Evolutionary conservation across 148 eudicot species (phyloP), one percentile per base, ranked within the genome.

Genomic region (Suaeda aralocaspica): DNA sequence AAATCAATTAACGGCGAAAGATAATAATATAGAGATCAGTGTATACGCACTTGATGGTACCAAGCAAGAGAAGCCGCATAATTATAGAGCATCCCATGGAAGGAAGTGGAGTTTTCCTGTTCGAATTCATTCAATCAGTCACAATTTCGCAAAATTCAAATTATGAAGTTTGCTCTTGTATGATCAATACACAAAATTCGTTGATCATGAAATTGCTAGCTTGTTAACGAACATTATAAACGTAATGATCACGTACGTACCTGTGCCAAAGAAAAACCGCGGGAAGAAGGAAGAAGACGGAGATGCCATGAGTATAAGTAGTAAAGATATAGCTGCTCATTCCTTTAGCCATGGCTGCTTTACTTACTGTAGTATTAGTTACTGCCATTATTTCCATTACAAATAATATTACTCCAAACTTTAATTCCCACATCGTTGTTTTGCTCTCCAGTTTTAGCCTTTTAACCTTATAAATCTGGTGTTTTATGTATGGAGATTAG

Each of bases 271-370:
- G 56, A 50, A 71, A 59, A 67, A 76, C 72, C 24, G 18, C 15
- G 16, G 76, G 80, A 30, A 64, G 10, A 25, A 70, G 62, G 72
- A 75, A 51, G 70, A 66, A n/a, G 52, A 73, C 18, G 22, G 79
- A 77, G 9, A 78, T 10, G 46, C 51, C 79, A 57, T 80, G 82
- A 16, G 75, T 49, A 30, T 85, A 85, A 74, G 72, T 76, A 42
- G 77, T 73, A 46, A 72, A 77, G 18, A 79, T 56, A 60, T 56
- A 85, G 53, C 66, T 82, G 52, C 77, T 80, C 74, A 85, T 66
- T 21, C 88, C 88, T 16, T 68, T 73, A 1, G 75, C 64, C 81
- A 83, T 83, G 46, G 89, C 89, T 1, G 71, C 76, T 69, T 85
- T 82, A 34, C 79, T 51, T 14, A 79, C 44, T 0, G 81, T 71